A percentile compares a stretch with the other conserved stretches of the same genome.
Conservation (phyloP, 371 early-diverging fungal species). For the Apophysomyces sp. region DNA sequence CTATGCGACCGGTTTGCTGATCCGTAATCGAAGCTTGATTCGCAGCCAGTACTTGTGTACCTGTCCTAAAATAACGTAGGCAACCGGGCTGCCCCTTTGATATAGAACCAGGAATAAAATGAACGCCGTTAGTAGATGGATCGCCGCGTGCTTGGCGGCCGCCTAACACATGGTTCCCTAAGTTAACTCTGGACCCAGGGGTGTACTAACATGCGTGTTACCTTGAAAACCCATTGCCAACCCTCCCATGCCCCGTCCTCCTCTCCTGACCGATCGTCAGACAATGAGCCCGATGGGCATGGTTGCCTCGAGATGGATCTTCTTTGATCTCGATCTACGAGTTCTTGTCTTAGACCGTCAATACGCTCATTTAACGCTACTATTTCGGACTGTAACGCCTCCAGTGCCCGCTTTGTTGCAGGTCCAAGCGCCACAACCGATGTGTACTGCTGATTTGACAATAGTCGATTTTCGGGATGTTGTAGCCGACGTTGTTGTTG, state of each 20-base stretch:
- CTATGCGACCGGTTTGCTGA: conserved; percentile 2
- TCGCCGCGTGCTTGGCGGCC: conserved; percentile 39
- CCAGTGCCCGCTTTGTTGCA: conserved; percentile 42
- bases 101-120: conserved; percentile 34
- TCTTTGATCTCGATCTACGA: conserved; percentile 21
- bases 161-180: conserved; percentile 17
- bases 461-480: background rate
- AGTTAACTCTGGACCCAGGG: no score
- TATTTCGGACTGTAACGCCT: conserved; percentile 41
- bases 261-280: background rate
- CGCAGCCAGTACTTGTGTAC: conserved; percentile 17
- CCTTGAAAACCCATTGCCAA: conserved; percentile 46
- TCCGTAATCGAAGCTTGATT: conserved; percentile 10
- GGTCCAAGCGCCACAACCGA: conserved; percentile 33
- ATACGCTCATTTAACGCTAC: conserved; percentile 45
- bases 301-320: background rate
- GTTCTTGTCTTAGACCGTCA: conserved; percentile 38
- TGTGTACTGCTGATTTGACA: conserved; percentile 16
- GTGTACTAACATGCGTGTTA: conserved; percentile 10
- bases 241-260: conserved; percentile 27
- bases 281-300: background rate
- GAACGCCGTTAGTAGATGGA: conserved; percentile 35
- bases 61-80: conserved; percentile 28
- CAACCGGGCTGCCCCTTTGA: conserved; percentile 34
- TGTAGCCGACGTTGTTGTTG: background rate